These are phyloP conservation scores for Dictyostelium intermedium DNA, from an alignment of 78 protist genomes.

Conservation along the genomic window DNA sequence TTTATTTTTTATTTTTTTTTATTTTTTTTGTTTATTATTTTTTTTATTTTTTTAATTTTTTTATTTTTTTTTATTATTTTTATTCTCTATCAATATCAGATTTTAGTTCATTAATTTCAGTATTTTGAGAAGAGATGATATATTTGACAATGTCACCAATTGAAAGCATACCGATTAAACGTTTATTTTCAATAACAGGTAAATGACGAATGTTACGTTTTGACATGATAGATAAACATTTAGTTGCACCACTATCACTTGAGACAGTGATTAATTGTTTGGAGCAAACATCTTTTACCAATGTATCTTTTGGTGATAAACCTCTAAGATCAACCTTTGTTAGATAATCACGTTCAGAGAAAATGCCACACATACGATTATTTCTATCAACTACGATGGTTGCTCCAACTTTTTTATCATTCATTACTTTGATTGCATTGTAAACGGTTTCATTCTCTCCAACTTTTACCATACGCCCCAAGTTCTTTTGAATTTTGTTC, in stretches of 20 bases:
- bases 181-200: slow-evolving; percentile 48
- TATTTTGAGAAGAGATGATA: slow-evolving; percentile 31
- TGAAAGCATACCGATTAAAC: slow-evolving; percentile 59
- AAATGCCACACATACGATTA: slow-evolving; percentile 52
- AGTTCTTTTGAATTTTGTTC: background rate
- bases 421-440: slow-evolving; percentile 46
- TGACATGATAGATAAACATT: slow-evolving; percentile 46
- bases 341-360: slow-evolving; percentile 53
- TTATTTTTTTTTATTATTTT: background rate
- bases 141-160: slow-evolving; percentile 69
- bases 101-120: slow-evolving; percentile 1
- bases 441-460: slow-evolving; percentile 17
- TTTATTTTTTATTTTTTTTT: background rate
- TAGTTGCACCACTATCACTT: slow-evolving; percentile 30
- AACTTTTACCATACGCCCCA: slow-evolving; percentile 16
- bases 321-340: slow-evolving; percentile 7
- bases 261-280: slow-evolving; percentile 12
- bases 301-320: background rate
- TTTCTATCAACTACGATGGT: slow-evolving; percentile 18
- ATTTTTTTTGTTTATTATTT: background rate
- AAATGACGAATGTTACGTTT: slow-evolving; percentile 64
- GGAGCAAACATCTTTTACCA: slow-evolving; percentile 43
- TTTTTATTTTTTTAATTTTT: background rate
- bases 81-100: background rate
- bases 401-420: slow-evolving; percentile 54